phyloP scores from a whole-genome alignment of 306 rosid species.

The Prunus fruticosa region DNA sequence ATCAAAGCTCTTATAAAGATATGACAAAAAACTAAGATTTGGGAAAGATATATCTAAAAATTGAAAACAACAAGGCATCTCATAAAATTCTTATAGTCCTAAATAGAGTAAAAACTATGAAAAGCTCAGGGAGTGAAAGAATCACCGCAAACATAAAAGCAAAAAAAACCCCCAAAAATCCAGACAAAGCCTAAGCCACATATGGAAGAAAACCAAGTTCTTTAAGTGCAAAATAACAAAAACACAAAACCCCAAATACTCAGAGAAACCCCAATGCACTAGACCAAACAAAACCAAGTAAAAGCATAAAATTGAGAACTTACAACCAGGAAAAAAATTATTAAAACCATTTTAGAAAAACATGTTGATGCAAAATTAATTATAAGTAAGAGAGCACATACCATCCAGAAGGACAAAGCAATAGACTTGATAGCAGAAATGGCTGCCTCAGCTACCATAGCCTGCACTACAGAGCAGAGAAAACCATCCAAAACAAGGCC shows the following conservation, averaged over 20 bases:
- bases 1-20: background rate
- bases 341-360: background rate
- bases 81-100: background rate
- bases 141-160: background rate
- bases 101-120: background rate
- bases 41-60: background rate
- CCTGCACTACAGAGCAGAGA: slow-evolving; percentile 40
- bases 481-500: slow-evolving; percentile 15
- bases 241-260: background rate
- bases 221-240: background rate
- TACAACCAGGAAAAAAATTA: background rate
- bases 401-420: slow-evolving; percentile 33
- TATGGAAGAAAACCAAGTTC: background rate
- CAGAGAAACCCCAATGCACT: background rate
- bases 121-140: background rate
- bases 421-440: slow-evolving; percentile 45
- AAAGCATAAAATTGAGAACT: background rate
- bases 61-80: background rate
- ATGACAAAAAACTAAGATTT: background rate
- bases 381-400: slow-evolving; percentile 15
- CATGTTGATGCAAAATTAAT: background rate
- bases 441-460: slow-evolving; percentile 39
- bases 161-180: background rate
- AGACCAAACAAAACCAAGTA: background rate
- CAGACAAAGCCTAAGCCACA: background rate